Percentiles rank a stretch among this genome's conserved stretches.
Conservation (phyloP, 805 yeast species). For the Pichia nakasei region DNA sequence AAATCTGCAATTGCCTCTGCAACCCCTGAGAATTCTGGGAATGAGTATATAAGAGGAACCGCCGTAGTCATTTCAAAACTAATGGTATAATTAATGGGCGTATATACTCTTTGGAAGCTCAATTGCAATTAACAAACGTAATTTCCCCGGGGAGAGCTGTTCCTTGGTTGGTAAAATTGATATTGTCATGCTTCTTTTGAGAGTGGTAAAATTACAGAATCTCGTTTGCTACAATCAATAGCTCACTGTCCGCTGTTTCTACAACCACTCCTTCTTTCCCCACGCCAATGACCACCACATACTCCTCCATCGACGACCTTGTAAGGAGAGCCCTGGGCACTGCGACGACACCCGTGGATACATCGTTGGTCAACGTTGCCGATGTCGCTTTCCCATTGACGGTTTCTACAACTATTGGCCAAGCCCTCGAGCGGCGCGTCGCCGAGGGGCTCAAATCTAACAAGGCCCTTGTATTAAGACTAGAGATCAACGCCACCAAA, state of each 20-base stretch:
- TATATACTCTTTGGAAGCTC: no score
- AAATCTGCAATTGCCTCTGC: conserved; percentile 98
- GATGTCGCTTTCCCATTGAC: conserved; percentile 4
- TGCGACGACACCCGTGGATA: not conserved
- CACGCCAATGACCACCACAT: not conserved
- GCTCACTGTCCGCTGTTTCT: no score
- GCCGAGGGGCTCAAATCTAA: not conserved
- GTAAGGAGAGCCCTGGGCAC: not conserved
- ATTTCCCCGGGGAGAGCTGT: no score
- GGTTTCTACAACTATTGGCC: not conserved
- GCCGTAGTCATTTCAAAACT: conserved; percentile 71
- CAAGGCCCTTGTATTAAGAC: no score
- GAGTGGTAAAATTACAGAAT: no score
- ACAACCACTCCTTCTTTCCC: no score
- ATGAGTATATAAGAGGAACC: conserved; percentile 88
- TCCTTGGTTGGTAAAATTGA: no score
- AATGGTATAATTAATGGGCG: not conserved
- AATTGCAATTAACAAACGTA: no score
- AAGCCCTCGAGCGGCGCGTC: not conserved
- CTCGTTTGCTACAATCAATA: no score
- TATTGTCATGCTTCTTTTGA: no score
- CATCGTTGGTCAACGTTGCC: not conserved
- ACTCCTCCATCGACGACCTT: not conserved
- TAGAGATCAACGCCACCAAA: no score
- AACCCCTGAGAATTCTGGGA: conserved; percentile 81